Conservation (phyloP, 164 flowering plant genomes). For the Sextonia rubra region DNA sequence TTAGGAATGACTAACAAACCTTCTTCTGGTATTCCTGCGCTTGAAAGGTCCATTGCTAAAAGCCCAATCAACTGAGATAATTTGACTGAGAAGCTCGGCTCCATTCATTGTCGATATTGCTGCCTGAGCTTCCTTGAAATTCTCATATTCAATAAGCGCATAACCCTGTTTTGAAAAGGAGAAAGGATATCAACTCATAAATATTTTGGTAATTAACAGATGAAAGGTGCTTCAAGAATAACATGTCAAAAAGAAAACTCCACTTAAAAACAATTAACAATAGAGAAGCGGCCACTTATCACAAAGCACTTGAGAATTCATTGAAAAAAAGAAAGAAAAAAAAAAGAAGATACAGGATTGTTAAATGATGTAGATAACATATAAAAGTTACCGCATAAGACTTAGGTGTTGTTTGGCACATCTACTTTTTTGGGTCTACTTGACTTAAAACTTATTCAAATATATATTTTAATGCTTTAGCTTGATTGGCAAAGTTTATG, state of each 20-base stretch:
- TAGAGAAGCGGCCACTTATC: too few relatives aligned
- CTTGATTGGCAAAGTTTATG: too few relatives aligned
- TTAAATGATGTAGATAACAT: too few relatives aligned
- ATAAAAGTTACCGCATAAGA: too few relatives aligned
- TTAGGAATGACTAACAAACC: conserved; percentile 21
- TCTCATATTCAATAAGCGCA: conserved; percentile 46
- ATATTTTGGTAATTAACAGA: conserved; percentile 4
- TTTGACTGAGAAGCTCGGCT: conserved; percentile 34
- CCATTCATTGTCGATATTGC: conserved; percentile 47
- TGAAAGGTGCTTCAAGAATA: background rate
- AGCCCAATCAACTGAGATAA: conserved; percentile 49
- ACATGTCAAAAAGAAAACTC: background rate
- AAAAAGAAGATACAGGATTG: too few relatives aligned
- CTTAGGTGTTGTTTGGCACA: too few relatives aligned
- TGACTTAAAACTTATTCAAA: too few relatives aligned
- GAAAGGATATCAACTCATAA: background rate
- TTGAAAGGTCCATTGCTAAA: conserved; percentile 55
- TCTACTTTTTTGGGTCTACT: too few relatives aligned
- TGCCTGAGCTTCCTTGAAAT: conserved; percentile 42
- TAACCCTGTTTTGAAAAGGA: conserved; percentile 32
- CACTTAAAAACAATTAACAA: too few relatives aligned
- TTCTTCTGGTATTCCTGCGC: conserved; percentile 36
- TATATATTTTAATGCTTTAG: too few relatives aligned
- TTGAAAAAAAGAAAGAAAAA: too few relatives aligned
- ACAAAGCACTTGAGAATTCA: too few relatives aligned